phyloP scores from a whole-genome alignment of 345 rosid genomes.

The Populus tremula region DNA sequence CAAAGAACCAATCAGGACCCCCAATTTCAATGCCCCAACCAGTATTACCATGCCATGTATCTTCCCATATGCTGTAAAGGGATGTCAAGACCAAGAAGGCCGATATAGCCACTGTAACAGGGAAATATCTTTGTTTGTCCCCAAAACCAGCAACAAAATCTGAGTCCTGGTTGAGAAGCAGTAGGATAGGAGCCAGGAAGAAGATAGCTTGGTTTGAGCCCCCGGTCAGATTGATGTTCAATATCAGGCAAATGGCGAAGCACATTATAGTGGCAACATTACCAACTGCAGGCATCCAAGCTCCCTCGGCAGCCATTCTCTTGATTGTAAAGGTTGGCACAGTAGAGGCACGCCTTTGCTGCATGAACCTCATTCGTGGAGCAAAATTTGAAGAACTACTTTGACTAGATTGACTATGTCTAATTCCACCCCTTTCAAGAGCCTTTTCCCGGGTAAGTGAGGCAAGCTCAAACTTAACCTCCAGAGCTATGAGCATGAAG shows the following conservation, averaged over 20 bases:
- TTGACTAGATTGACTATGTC: constrained; percentile 57
- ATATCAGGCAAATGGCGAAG: constrained; percentile 89
- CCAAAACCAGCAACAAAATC: constrained; percentile 95
- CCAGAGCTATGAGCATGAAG: constrained; percentile 94
- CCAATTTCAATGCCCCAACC: constrained; percentile 94
- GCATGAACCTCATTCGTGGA: constrained; percentile 88
- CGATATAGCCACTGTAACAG: constrained; percentile 71
- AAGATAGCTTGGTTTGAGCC: constrained; percentile 96
- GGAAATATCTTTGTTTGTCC: constrained; percentile 98
- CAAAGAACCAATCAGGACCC: constrained; percentile 95
- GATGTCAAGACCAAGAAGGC: constrained; percentile 69
- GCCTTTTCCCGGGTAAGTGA: constrained; percentile 86
- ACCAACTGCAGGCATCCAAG: constrained; percentile 99
- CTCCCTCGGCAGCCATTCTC: constrained; percentile 93
- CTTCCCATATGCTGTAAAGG: constrained; percentile 73
- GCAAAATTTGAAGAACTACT: constrained; percentile 52
- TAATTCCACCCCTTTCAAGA: constrained; percentile 62
- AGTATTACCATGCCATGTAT: constrained; percentile 78
- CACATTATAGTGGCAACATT: constrained; percentile 93
- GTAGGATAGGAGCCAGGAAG: constrained; percentile 88
- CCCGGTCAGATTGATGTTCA: constrained; percentile 75
- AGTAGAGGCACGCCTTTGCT: constrained; percentile 72
- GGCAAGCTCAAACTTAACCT: constrained; percentile 88
- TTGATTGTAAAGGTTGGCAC: constrained; percentile 76
- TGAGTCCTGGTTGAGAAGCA: constrained; percentile 97